phyloP scores from a whole-genome alignment of 2,329 filamentous ascomycete species.

The Fusarium scirpi region DNA sequence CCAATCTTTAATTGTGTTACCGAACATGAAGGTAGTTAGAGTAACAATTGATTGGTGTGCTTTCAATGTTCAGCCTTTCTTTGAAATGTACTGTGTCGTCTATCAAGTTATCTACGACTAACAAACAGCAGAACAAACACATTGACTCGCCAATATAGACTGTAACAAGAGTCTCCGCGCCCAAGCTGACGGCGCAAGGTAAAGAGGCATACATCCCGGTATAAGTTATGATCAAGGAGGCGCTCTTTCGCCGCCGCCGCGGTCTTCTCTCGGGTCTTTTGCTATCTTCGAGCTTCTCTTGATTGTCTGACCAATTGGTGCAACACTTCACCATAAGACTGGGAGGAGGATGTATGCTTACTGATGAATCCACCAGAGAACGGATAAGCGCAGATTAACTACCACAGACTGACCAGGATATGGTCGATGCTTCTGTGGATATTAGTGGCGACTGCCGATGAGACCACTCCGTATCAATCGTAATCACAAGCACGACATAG shows the following conservation, averaged over 20 bases:
- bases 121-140: accelerated
- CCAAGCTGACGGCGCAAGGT: neutral
- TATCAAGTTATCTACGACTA: neutral
- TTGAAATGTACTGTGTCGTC: accelerated
- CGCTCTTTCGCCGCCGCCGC: accelerated
- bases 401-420: neutral
- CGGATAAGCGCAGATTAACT: neutral
- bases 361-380: neutral
- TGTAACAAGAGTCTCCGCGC: neutral
- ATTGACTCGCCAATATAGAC: neutral
- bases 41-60: neutral
- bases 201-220: neutral
- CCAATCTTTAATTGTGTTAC: neutral
- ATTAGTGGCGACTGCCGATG: neutral
- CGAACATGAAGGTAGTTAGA: neutral
- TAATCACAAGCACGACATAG: neutral
- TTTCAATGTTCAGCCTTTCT: neutral
- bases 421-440: neutral
- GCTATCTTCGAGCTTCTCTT: neutral
- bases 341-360: neutral
- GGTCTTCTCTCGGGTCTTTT: neutral
- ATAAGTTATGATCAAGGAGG: neutral
- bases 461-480: too few relatives aligned
- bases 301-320: neutral
- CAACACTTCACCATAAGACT: neutral